Base-by-base conservation (phyloP, 1,139 yeast genomes). In the Sugiyamaella grinbergsii region DNA sequence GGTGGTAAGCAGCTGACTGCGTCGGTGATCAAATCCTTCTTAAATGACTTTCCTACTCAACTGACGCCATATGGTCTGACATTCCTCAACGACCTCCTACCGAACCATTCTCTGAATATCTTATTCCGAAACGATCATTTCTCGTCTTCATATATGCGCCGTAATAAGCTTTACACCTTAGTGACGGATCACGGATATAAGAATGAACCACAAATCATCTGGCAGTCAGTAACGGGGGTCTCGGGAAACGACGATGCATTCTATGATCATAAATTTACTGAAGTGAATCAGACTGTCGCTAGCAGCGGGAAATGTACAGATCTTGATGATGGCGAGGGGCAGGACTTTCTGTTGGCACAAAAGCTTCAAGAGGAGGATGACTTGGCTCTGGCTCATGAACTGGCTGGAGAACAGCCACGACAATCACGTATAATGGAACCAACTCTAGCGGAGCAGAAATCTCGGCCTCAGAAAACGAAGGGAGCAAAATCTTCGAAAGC, bases 81-180 rank as follows among this genome's bases (percentile, higher is more conserved):
- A 2, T 68, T 65, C 37, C 59, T 81, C 44, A 59, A 67, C 19
- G 67, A 69, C 2, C 62, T 74, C 13, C 65, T 86, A 44, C 66
- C 73, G 45, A 69, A 74, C 11, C 74, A 76, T 19, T 69, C 82
- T 29, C 74, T 85, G 54, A 76, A 82, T 1, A 80, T 90, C 0
- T 77, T 90, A 53, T 90, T 90, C 71, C 74, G 96, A 60, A 90
- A 90, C 66, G 88, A 89, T 66, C 96, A 89, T 67, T 90, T 87
- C 67, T 79, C 80, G 53, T 85, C 96, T 0, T 67, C 89, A 11
- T 78, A 78, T 63, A 85, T 85, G 62, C 74, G 74, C 53, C 68
- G 41, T 67, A 74, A 56, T 67, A 72, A 48, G 77, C 76, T 59
- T 67, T 88, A 52, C 81, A 80, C 66, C 64, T 81, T 90, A 42